Base-by-base conservation (phyloP, 345 rosid species). In the Murraya paniculata region DNA sequence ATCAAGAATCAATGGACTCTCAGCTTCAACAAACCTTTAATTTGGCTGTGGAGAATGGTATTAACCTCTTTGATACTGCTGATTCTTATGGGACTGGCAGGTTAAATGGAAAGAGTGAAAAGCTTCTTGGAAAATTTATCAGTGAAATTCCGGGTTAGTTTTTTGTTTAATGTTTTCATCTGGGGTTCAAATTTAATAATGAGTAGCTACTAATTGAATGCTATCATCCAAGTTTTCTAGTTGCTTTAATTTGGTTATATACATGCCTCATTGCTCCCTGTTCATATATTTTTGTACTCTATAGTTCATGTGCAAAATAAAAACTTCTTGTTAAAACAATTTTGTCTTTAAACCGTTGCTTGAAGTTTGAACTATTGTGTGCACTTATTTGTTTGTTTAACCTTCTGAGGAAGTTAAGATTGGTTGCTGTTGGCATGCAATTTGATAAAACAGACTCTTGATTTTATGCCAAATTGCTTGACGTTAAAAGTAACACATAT, bases 11-110 rank as follows among this genome's bases (percentile, higher is more conserved):
- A 27, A 93, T 93, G 98, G 99, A 95, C 82, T 50, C 83, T 69
- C 88, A 92, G 77, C 97, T 95, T 77, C 97, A 91, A 76, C 85
- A 84, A 59, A 90, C 88, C 31, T 95, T 95, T 77, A 89, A 90
- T 67, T 82, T 95, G 79, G 95, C 94, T 64, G 88, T 91, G 27
- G 79, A 91, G 41, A 93, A 93, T 30, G 97, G 99, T 2, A 87
- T 91, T 83, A 92, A 91, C 84, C 85, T 92, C 61, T 93, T 92
- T 67, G 99, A 95, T 30, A 91, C 97, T 1, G 97, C 97, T n/a
- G 99, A 95, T 85, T 95, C 99, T 77, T 92, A 90, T 78, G 99
- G 98, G 14, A 91, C 98, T 73, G 98, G 98, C 61, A 83, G 83
- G 80, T 82, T 91, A 53, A 95, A 91, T 79, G 97, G 99, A 56